A percentile compares a stretch with the other conserved stretches of the same genome.
phyloP scores from a whole-genome alignment of 148 eudicot genomes.

The Silene latifolia region DNA sequence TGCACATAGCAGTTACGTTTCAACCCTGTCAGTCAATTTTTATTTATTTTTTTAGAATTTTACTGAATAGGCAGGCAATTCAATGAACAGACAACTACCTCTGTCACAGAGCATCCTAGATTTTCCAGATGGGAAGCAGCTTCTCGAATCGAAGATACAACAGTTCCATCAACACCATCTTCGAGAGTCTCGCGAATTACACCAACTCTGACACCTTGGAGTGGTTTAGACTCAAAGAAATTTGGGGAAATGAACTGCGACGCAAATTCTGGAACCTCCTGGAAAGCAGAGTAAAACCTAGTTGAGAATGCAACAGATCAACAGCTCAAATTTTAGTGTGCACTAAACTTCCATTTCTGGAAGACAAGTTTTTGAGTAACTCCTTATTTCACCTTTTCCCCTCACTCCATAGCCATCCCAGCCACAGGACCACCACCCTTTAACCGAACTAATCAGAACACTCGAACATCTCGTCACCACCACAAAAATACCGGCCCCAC shows the following conservation, averaged over 20 bases:
- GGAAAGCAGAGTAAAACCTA: conserved; percentile 26
- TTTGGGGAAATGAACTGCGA: conserved; percentile 54
- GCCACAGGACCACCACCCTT: not conserved
- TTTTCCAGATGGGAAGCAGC: conserved; percentile 90
- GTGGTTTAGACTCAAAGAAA: conserved; percentile 65
- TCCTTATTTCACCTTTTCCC: not conserved
- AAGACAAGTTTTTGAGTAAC: not conserved
- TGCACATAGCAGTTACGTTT: conserved; percentile 23
- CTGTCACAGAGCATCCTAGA: conserved; percentile 76
- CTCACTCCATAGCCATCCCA: not conserved
- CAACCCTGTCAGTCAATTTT: not conserved
- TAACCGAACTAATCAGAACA: not conserved
- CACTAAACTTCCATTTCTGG: not conserved
- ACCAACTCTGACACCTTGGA: conserved; percentile 87
- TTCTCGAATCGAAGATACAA: conserved; percentile 57
- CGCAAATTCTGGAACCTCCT: conserved; percentile 80
- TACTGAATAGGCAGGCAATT: conserved; percentile 11
- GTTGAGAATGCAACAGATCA: conserved; percentile 12
- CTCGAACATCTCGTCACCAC: not conserved
- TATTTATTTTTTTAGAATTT: not conserved
- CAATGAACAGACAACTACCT: conserved; percentile 41
- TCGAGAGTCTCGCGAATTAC: conserved; percentile 83
- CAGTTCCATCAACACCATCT: conserved; percentile 75
- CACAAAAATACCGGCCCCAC: not conserved
- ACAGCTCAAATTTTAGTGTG: not conserved